Conservation (phyloP, 2,329 filamentous ascomycete genomes). For the Aspergillus uvarum region DNA sequence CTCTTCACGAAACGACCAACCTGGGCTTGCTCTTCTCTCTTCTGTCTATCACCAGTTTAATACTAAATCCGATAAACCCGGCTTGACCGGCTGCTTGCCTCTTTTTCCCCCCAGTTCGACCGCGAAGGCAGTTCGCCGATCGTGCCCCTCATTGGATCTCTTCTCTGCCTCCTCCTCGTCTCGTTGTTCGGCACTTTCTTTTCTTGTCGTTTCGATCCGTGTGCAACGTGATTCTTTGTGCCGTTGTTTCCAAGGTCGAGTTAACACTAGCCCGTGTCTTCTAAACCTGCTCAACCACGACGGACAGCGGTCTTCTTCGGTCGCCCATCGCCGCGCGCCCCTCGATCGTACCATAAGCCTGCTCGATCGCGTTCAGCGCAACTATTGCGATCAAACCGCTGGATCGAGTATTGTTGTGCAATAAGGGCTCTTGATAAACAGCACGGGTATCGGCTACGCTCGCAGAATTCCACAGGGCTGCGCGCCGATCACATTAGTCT, state of each 20-base stretch:
- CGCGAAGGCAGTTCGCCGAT: neutral
- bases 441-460: neutral
- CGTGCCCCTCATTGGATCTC: neutral
- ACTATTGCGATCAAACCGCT: neutral
- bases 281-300: neutral
- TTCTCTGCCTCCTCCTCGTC: slow-evolving; percentile 8
- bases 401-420: neutral
- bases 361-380: neutral
- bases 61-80: neutral
- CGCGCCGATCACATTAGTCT: neutral
- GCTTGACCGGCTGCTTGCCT: neutral
- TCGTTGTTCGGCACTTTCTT: neutral
- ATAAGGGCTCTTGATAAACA: neutral
- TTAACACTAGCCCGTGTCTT: neutral
- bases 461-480: neutral
- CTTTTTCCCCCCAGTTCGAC: neutral
- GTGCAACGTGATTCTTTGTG: neutral
- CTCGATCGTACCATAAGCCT: neutral
- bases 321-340: neutral
- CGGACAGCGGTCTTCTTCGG: neutral
- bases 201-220: neutral
- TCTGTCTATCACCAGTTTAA: neutral
- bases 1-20: neutral
- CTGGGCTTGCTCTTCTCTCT: too few relatives aligned
- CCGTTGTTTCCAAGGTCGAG: neutral